These are phyloP conservation scores for Termitomyces sp. DNA, from an alignment of 768 basidiomycete genomes.

Conservation along the genomic window DNA sequence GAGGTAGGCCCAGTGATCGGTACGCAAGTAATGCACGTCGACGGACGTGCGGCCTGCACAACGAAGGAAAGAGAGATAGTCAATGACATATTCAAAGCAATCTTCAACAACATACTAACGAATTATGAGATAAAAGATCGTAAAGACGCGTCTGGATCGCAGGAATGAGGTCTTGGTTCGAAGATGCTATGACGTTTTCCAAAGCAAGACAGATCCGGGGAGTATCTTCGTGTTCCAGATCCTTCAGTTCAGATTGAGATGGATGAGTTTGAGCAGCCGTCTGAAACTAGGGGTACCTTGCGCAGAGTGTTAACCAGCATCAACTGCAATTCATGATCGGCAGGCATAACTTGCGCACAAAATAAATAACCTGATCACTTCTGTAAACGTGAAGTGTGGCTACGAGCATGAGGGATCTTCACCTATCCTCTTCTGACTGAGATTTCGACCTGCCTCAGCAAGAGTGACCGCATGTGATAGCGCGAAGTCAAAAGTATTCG, in stretches of 20 bases:
- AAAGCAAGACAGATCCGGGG: slow-evolving; percentile 69
- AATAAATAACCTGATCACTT: slow-evolving; percentile 68
- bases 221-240: slow-evolving; percentile 58
- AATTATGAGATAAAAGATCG: slow-evolving; percentile 65
- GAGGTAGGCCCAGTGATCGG: slow-evolving; percentile 44
- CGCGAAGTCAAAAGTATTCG: slow-evolving; percentile 62
- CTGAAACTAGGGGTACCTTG: slow-evolving; percentile 44
- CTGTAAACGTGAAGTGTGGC: neutral
- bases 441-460: slow-evolving; percentile 61
- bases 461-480: slow-evolving; percentile 74
- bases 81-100: slow-evolving; percentile 4
- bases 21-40: slow-evolving; percentile 61
- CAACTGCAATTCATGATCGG: slow-evolving; percentile 64
- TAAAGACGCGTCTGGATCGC: slow-evolving; percentile 67
- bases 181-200: slow-evolving; percentile 58
- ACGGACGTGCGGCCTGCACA: slow-evolving; percentile 51
- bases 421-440: slow-evolving; percentile 71
- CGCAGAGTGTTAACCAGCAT: slow-evolving; percentile 87
- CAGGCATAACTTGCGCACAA: slow-evolving; percentile 69
- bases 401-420: slow-evolving; percentile 6
- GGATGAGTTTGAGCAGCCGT: neutral
- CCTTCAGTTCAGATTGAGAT: slow-evolving; percentile 37
- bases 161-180: slow-evolving; percentile 68
- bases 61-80: slow-evolving; percentile 13
- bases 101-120: slow-evolving; percentile 53